These are phyloP conservation scores for Amanita subjunquillea DNA, from an alignment of 768 basidiomycete species.

Conservation along the genomic window DNA sequence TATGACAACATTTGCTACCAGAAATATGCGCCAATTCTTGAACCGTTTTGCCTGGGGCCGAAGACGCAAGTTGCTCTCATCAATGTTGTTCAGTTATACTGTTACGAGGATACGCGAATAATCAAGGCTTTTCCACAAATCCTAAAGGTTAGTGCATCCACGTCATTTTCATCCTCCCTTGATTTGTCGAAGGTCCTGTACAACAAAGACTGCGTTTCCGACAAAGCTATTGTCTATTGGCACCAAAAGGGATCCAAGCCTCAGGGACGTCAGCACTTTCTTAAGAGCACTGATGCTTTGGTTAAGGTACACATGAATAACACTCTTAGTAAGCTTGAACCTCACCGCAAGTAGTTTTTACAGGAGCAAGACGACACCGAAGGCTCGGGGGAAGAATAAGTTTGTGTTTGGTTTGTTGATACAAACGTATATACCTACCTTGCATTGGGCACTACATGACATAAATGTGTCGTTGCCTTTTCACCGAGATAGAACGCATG, in stretches of 20 bases:
- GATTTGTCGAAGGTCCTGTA: constrained; percentile 62
- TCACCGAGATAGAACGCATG: background rate
- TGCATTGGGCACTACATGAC: background rate
- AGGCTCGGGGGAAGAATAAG: constrained; percentile 65
- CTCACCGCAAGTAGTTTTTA: constrained; percentile 53
- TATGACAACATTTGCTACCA: constrained; percentile 19
- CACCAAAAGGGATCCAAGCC: constrained; percentile 94
- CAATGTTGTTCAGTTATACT: constrained; percentile 91
- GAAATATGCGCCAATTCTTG: constrained; percentile 79
- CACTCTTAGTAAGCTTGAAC: background rate
- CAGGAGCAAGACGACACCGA: constrained; percentile 82
- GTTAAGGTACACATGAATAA: constrained; percentile 57
- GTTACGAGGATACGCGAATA: constrained; percentile 92
- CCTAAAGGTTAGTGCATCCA: constrained; percentile 53
- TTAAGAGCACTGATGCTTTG: constrained; percentile 77
- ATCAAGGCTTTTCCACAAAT: constrained; percentile 94
- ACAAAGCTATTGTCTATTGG: constrained; percentile 98
- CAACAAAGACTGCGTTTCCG: constrained; percentile 91
- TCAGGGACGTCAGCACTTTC: constrained; percentile 91
- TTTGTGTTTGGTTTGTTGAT: constrained; percentile 6
- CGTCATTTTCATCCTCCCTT: background rate
- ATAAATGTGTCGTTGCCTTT: background rate
- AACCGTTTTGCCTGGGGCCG: constrained; percentile 80
- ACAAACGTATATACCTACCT: background rate
- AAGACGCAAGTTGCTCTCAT: constrained; percentile 92